phyloP scores from a whole-genome alignment of 768 basidiomycete genomes.

The Boletus edulis region DNA sequence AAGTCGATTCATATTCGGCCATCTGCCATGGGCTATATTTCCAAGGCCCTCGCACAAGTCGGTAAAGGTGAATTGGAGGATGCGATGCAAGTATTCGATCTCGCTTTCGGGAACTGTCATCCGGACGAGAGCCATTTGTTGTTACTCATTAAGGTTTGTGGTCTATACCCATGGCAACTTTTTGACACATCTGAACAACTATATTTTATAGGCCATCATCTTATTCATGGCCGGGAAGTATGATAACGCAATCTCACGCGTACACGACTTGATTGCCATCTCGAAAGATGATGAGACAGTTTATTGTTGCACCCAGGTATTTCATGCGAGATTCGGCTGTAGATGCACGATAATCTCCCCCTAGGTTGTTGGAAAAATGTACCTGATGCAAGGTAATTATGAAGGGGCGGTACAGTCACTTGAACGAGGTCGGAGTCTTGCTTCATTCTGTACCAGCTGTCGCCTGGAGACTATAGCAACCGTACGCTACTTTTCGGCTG shows the following conservation, averaged over 20 bases:
- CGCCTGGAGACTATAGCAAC: no score
- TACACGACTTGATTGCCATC: neutral
- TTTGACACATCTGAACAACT: neutral
- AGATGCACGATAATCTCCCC: neutral
- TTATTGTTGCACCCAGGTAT: conserved; percentile 7
- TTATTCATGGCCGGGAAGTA: neutral
- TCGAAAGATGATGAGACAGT: neutral
- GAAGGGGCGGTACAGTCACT: neutral
- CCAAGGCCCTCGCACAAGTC: neutral
- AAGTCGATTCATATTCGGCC: neutral
- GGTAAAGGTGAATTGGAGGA: neutral
- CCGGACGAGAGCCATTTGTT: neutral
- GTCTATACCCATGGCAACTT: neutral
- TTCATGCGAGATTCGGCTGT: neutral
- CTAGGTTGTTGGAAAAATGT: conserved; percentile 7
- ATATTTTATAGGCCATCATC: neutral
- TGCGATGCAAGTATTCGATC: neutral
- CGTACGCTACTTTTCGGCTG: no score
- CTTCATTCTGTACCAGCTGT: no score
- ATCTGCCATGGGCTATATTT: neutral
- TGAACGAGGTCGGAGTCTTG: neutral
- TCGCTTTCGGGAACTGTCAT: neutral
- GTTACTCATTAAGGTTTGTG: neutral
- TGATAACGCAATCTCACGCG: neutral
- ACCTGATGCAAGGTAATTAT: neutral